phyloP scores from a whole-genome alignment of 176 grass and related monocot species.

The Juncus effusus region DNA sequence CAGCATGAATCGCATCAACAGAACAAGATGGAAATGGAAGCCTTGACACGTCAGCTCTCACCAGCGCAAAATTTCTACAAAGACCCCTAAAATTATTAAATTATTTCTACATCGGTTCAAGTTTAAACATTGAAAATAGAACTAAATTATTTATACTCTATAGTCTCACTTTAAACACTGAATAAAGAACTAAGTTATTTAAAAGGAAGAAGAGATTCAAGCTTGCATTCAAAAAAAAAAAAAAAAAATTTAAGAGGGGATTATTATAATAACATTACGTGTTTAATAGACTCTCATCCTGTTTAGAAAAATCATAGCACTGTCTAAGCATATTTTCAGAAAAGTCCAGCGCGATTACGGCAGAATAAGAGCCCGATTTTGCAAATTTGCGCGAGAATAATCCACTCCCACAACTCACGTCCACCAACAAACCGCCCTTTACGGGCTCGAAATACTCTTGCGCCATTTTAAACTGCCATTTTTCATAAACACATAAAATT shows the following conservation, averaged over 20 bases:
- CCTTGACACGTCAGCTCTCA: slow-evolving; percentile 90
- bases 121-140: not conserved
- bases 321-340: slow-evolving; percentile 98
- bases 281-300: slow-evolving; percentile 62
- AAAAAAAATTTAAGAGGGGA: no score
- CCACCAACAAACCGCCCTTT: slow-evolving; percentile 61
- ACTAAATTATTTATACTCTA: not conserved
- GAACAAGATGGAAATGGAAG: slow-evolving; percentile 88
- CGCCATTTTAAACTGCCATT: slow-evolving; percentile 88
- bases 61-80: slow-evolving; percentile 77
- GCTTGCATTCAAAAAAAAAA: no score
- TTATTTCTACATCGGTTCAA: not conserved
- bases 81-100: slow-evolving; percentile 7
- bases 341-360: slow-evolving; percentile 84
- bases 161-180: no score
- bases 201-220: no score
- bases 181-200: no score
- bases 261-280: slow-evolving; percentile 34
- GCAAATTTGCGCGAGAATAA: slow-evolving; percentile 91
- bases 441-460: slow-evolving; percentile 80
- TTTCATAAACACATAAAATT: not conserved
- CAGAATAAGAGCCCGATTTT: slow-evolving; percentile 74
- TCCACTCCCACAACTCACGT: slow-evolving; percentile 89
- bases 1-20: slow-evolving; percentile 84
- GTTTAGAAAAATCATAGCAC: slow-evolving; percentile 80